These are phyloP conservation scores for Microcera coccophila DNA, from an alignment of 2,329 filamentous ascomycete genomes.

Conservation along the genomic window DNA sequence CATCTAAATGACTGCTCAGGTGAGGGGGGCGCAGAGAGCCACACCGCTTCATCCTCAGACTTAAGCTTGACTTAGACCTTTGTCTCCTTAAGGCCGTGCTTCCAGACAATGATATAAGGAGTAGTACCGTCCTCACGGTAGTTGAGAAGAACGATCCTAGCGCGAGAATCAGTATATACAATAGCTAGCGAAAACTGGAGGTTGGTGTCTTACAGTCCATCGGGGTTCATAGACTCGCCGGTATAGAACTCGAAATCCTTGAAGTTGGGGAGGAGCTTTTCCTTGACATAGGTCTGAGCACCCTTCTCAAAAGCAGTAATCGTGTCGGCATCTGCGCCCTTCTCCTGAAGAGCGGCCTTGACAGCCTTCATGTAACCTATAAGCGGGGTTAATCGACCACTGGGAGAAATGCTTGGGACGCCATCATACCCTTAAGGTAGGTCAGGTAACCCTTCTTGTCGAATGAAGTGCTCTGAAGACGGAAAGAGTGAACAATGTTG, in stretches of 20 bases:
- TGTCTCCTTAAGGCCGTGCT: constrained; percentile 82
- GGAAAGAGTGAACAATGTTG: constrained; percentile 91
- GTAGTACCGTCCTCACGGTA: constrained; percentile 96
- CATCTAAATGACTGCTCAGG: constrained; percentile 14
- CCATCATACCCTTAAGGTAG: constrained; percentile 73
- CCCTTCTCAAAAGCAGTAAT: constrained; percentile 77
- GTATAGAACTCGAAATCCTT: constrained; percentile 95
- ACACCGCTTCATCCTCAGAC: constrained; percentile 5
- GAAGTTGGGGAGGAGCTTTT: constrained; percentile 76
- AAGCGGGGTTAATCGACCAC: constrained; percentile 1
- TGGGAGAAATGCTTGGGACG: not conserved
- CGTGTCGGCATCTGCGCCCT: constrained; percentile 58
- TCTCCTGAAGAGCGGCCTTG: constrained; percentile 65
- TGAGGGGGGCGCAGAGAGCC: constrained; percentile 10
- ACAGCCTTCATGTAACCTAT: constrained; percentile 88
- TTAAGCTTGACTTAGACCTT: constrained; percentile 70
- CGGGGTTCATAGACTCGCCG: constrained; percentile 86
- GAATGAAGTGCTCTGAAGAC: constrained; percentile 71
- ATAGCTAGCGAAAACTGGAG: not conserved
- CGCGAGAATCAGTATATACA: constrained; percentile 10
- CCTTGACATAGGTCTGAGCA: constrained; percentile 73
- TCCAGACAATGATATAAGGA: constrained; percentile 88
- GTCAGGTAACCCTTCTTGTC: constrained; percentile 83
- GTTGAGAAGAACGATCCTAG: constrained; percentile 84
- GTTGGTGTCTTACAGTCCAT: constrained; percentile 70